Evolutionary conservation across 1,284 basidiomycete species (phyloP), one percentile per base, ranked within the genome.

Genomic region (Moesziomyces globuligerus): DNA sequence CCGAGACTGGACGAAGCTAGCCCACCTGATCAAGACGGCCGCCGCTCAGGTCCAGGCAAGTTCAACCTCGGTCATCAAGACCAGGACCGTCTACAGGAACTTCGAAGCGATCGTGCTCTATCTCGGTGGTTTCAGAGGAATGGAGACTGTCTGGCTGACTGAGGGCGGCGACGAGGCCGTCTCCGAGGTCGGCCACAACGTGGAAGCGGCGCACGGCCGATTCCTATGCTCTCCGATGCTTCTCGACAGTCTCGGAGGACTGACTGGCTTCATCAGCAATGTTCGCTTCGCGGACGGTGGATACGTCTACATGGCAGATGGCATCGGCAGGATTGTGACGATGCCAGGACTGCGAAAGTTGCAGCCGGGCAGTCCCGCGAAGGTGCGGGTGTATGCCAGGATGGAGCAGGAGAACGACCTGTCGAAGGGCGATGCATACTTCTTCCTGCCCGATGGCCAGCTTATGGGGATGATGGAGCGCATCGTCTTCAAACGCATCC

Each of bases 181-280:
- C 3, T 64, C 72, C 2, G 49, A 68, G 23, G 68, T 71, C 28
- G 39, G 42, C 11, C 56, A 52, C 34, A 21, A 55, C 15, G 36
- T 46, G 8, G 29, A 48, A 25, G 72, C 72, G 4, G 38, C 67
- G n/a, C 29, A 46, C n/a, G 68, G 64, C 9, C 53, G 51, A 11
- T 74, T 66, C 39, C 8, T 72, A 13, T 67, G 62, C 51, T 58
- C 54, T 47, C 72, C 72, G 20, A 65, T 67, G 59, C 59, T 74
- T 21, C 60, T 64, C 3, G 72, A 74, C 56, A 57, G 59, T n/a
- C 55, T 74, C 13, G 72, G 72, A 15, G 59, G 61, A 5, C 57
- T 74, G 43, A 64, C 72, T 7, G 72, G 72, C 43, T 74, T 74
- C 42, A 71, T 74, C 54, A 59, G 59, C 60, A 74, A 74, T 20